Evolutionary conservation across 2,329 filamentous ascomycete genomes (phyloP).

Genomic region (Diatrype stigma): DNA sequence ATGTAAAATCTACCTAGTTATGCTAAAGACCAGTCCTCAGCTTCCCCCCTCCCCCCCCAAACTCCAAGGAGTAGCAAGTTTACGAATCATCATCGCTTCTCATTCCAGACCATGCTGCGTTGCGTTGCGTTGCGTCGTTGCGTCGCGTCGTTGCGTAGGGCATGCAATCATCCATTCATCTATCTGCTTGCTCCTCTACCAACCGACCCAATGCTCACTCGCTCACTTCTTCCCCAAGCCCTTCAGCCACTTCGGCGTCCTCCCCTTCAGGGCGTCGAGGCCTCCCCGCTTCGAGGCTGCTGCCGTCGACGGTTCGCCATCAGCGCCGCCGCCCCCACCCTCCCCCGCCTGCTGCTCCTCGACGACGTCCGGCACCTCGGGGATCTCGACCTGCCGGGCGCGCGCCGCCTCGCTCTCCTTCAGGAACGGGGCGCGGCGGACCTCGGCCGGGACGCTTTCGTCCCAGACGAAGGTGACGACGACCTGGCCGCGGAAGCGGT

Average conservation of each 20-base stretch:
- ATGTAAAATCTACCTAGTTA: no score
- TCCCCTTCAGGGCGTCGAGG: constrained; percentile 15
- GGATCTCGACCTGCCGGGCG: constrained; percentile 56
- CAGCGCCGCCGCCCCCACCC: constrained; percentile 5
- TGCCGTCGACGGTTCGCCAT: constrained; percentile 8
- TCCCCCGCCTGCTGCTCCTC: constrained; percentile 22
- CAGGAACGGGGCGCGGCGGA: constrained; percentile 37
- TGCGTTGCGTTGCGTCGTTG: no score
- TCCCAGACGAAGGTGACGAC: constrained; percentile 56
- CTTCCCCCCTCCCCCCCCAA: no score
- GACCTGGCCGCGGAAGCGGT: constrained; percentile 67
- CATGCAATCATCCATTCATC: background rate
- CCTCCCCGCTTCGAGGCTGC: constrained; percentile 16
- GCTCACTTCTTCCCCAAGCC: constrained; percentile 65
- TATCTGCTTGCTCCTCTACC: background rate
- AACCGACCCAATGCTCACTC: background rate
- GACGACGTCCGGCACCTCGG: constrained; percentile 38
- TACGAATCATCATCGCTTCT: no score
- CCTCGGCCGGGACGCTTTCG: constrained; percentile 17
- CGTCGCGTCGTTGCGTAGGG: no score
- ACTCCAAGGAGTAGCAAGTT: no score
- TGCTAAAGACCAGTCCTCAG: no score
- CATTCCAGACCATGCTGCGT: no score
- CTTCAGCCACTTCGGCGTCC: constrained; percentile 69
- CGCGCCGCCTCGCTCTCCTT: constrained; percentile 44